phyloP scores from a whole-genome alignment of 2,329 filamentous ascomycete genomes.

The Ceratocystis cacaofunesta region DNA sequence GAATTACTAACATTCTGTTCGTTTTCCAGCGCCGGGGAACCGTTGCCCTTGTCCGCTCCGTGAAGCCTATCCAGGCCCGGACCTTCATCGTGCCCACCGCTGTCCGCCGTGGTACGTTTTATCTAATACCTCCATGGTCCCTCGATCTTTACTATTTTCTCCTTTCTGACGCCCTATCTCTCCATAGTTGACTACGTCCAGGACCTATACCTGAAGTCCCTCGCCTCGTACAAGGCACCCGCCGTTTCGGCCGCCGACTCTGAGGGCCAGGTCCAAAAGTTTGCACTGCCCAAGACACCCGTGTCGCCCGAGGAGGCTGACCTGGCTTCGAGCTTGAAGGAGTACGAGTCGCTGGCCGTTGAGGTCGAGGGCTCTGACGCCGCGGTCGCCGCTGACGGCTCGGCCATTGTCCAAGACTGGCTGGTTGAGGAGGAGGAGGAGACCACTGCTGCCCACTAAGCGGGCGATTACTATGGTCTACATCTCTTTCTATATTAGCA shows the following conservation, averaged over 20 bases:
- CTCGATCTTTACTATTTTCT: conserved; percentile 12
- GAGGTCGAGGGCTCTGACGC: conserved; percentile 81
- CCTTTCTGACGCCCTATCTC: neutral
- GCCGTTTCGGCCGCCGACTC: conserved; percentile 73
- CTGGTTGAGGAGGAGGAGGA: conserved; percentile 64
- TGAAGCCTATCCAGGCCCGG: conserved; percentile 37
- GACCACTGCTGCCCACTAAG: conserved; percentile 32
- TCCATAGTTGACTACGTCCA: conserved; percentile 82
- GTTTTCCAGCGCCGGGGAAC: conserved; percentile 11
- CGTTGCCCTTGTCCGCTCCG: conserved; percentile 21
- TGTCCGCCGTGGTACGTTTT: conserved; percentile 44
- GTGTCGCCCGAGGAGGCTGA: conserved; percentile 85
- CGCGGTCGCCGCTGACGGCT: conserved; percentile 41
- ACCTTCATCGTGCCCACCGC: conserved; percentile 46
- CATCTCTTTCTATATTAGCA: conserved; percentile 7
- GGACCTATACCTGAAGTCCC: conserved; percentile 91
- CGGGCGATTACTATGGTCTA: neutral
- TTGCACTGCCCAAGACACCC: conserved; percentile 64
- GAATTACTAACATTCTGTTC: conserved; percentile 1
- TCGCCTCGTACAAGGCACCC: conserved; percentile 85
- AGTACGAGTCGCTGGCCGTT: conserved; percentile 86
- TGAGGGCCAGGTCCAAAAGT: conserved; percentile 82
- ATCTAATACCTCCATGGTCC: neutral
- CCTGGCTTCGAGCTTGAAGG: conserved; percentile 78
- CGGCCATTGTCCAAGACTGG: conserved; percentile 53